Evolutionary conservation across 2,329 filamentous ascomycete genomes (phyloP).

Genomic region (Claviceps cyperi): DNA sequence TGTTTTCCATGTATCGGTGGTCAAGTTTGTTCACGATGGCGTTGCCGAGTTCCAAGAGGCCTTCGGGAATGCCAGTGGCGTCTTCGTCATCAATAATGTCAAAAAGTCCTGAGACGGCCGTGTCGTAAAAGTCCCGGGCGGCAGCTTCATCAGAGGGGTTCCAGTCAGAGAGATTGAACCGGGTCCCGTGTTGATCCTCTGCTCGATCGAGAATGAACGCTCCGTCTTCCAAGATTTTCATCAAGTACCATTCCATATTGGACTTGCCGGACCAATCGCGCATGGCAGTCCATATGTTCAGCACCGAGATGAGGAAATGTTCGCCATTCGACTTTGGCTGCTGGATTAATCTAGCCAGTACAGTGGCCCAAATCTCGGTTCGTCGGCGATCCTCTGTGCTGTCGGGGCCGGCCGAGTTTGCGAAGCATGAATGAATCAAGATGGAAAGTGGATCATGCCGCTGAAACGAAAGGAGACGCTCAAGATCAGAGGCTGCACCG

Average conservation of each 20-base stretch:
- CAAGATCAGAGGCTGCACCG: slow-evolving; percentile 48
- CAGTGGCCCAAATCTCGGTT: slow-evolving; percentile 76
- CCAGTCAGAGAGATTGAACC: slow-evolving; percentile 58
- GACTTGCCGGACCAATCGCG: slow-evolving; percentile 80
- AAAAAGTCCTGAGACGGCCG: slow-evolving; percentile 68
- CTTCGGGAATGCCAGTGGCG: slow-evolving; percentile 71
- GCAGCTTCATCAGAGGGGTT: slow-evolving; percentile 67
- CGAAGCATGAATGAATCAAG: slow-evolving; percentile 78
- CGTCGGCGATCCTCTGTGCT: slow-evolving; percentile 67
- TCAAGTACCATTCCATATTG: slow-evolving; percentile 86
- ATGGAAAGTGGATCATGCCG: slow-evolving; percentile 74
- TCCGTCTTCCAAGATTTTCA: slow-evolving; percentile 87
- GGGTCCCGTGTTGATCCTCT: slow-evolving; percentile 60
- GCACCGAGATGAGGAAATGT: slow-evolving; percentile 66
- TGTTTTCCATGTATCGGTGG: slow-evolving; percentile 55
- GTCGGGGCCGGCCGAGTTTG: slow-evolving; percentile 68
- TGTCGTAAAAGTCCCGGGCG: slow-evolving; percentile 78
- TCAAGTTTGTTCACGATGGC: slow-evolving; percentile 69
- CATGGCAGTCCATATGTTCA: slow-evolving; percentile 78
- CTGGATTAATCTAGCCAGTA: slow-evolving; percentile 69
- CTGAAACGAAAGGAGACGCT: slow-evolving; percentile 77
- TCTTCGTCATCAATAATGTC: slow-evolving; percentile 75
- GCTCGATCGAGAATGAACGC: slow-evolving; percentile 79
- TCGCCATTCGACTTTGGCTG: slow-evolving; percentile 64
- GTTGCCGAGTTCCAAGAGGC: slow-evolving; percentile 70